These are phyloP conservation scores for Glonium stellatum DNA, from an alignment of 495 filamentous ascomycete genomes.

Conservation along the genomic window DNA sequence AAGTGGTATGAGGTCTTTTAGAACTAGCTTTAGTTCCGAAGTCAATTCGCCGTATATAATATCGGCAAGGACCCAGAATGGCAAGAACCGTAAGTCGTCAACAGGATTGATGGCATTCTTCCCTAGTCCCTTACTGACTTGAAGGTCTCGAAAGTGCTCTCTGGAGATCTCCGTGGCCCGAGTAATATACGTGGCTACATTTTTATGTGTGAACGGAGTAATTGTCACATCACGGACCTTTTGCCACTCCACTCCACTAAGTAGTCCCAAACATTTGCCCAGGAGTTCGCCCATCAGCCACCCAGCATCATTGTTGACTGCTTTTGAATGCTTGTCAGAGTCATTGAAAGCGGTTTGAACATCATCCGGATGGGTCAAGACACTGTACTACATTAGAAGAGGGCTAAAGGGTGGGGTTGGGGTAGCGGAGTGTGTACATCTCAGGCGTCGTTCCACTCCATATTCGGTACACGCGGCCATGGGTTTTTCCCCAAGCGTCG, in stretches of 20 bases:
- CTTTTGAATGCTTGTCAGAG: slow-evolving; percentile 9
- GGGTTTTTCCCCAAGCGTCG: background rate
- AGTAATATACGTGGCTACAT: too few species aligned
- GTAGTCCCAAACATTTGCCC: slow-evolving; percentile 37
- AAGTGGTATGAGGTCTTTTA: too few species aligned
- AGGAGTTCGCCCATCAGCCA: slow-evolving; percentile 28
- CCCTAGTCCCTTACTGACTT: too few species aligned
- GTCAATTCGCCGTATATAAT: too few species aligned
- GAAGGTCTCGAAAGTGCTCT: too few species aligned
- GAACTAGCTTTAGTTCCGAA: too few species aligned
- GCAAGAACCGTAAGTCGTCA: too few species aligned
- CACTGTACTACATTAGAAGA: background rate
- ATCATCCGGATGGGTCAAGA: slow-evolving; percentile 3
- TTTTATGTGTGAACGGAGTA: background rate
- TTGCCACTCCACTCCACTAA: slow-evolving; percentile 30
- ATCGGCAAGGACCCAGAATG: too few species aligned
- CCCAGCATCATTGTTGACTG: background rate
- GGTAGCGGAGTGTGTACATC: background rate
- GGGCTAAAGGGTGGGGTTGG: background rate
- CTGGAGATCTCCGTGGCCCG: too few species aligned
- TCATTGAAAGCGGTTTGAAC: slow-evolving; percentile 1
- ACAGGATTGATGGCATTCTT: too few species aligned
- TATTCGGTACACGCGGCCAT: background rate
- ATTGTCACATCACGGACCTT: background rate
- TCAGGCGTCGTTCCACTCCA: background rate